These are phyloP conservation scores for Smallanthus sonchifolius DNA, from an alignment of 129 eudicot genomes.

Conservation along the genomic window DNA sequence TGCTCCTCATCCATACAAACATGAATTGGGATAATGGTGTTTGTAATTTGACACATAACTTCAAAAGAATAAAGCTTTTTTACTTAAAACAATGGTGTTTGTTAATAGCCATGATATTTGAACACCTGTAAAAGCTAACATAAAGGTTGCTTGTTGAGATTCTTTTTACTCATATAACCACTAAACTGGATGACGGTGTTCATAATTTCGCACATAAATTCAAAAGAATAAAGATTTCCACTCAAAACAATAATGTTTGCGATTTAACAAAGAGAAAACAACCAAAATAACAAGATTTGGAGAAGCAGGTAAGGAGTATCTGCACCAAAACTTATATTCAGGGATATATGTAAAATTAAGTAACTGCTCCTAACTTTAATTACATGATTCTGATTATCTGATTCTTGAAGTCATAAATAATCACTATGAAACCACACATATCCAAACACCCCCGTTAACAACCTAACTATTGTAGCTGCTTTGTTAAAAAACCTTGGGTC, in stretches of 20 bases:
- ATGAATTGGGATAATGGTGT: too few species aligned
- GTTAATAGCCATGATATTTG: slow-evolving; percentile 78
- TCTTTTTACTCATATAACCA: neutral
- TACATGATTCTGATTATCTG: neutral
- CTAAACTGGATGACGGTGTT: neutral
- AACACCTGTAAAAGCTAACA: slow-evolving; percentile 51
- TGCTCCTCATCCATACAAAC: too few species aligned
- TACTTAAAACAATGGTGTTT: neutral
- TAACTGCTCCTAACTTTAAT: neutral
- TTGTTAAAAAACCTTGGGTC: neutral
- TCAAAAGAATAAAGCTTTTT: too few species aligned
- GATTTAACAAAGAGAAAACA: neutral
- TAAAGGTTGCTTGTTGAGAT: neutral
- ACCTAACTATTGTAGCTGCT: neutral
- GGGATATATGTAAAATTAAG: neutral
- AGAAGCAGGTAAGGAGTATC: neutral
- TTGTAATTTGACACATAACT: too few species aligned
- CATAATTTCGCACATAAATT: neutral
- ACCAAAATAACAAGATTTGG: neutral
- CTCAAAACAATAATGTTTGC: neutral
- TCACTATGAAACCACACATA: neutral
- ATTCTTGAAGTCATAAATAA: neutral
- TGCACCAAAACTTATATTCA: neutral
- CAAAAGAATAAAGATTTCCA: neutral
- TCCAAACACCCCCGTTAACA: neutral